A percentile compares a stretch with the other conserved stretches of the same genome.
These are phyloP conservation scores for Manihot esculenta DNA, from an alignment of 441 rosid species.

Conservation along the genomic window DNA sequence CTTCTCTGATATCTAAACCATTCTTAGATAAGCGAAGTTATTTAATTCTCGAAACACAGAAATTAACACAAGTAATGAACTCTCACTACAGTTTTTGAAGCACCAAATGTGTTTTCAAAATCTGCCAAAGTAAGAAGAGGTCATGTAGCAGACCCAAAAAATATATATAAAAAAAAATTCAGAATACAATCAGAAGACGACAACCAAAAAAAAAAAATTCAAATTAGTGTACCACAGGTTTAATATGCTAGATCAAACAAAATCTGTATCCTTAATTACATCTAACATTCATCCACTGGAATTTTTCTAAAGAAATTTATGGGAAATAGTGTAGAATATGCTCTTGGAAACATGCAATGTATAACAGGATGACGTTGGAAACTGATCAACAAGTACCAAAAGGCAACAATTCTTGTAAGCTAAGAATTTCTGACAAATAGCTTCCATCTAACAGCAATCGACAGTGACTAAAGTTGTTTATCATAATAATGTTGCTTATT, in stretches of 20 bases:
- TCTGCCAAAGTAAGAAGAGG: not conserved
- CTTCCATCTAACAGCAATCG: not conserved
- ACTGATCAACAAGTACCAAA: too few relatives aligned
- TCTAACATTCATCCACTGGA: not conserved
- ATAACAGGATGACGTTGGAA: too few relatives aligned
- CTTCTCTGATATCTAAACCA: constrained; percentile 8
- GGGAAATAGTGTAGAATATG: not conserved
- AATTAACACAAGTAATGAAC: not conserved
- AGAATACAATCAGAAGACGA: not conserved
- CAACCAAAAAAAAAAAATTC: not conserved
- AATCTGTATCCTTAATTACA: not conserved
- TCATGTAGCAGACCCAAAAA: not conserved
- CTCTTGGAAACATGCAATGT: not conserved
- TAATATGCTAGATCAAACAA: not conserved
- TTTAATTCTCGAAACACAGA: not conserved
- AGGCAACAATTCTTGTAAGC: too few relatives aligned
- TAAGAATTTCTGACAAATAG: not conserved
- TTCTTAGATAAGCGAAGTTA: constrained; percentile 6
- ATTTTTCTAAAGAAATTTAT: too few relatives aligned
- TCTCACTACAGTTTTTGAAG: not conserved
- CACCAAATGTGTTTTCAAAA: not conserved
- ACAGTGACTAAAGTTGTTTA: not conserved
- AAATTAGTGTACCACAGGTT: not conserved
- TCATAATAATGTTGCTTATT: not conserved
- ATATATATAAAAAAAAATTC: too few relatives aligned